Base-by-base conservation (phyloP, 805 yeast genomes). In the Pichia cephalocereana region DNA sequence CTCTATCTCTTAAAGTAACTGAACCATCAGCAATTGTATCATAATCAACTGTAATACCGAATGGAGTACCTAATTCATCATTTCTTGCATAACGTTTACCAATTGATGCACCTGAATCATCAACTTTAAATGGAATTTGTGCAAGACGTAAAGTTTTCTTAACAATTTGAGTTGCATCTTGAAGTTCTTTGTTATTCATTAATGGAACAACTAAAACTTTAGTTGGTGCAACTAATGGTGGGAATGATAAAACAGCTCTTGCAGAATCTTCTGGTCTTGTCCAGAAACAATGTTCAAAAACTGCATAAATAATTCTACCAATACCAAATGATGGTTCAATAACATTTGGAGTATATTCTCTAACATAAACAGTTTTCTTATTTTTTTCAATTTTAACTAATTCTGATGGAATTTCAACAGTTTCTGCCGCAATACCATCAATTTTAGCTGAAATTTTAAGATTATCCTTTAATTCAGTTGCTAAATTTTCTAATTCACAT, bases 321-420 rank as follows among this genome's bases (percentile, higher is more conserved):
- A 93, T 84, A 79, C 99, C 99, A 63, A 93, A 93, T 8, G 99
- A 93, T 53, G 99, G 99, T 73, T 93, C 99, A 61, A 93, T 93
- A 52, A 93, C 99, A 65, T 86, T 89, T 53, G 99, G 99, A 56
- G 87, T 86, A 71, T 71, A 93, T 72, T 95, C 99, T 65, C 98
- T 86, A 50, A 93, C 76, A 67, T 90, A 96, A 70, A 88, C 96
- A 45, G 83, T 82, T 63, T 80, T 83, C 47, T 83, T 80, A 65
- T 79, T 83, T 72, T 85, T 80, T 59, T 77, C 86, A 63, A 93
- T 88, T 55, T 74, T 74, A 55, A 93, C 75, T 58, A 88, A 79
- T 32, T 80, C 78, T 48, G 71, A 68, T 59, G 83, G 96, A 51
- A 93, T 71, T 51, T 63, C 96, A 49, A 85, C 77, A 31, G 49